phyloP scores from a whole-genome alignment of 176 grass and related monocot species.

The Triticum dicoccoides region DNA sequence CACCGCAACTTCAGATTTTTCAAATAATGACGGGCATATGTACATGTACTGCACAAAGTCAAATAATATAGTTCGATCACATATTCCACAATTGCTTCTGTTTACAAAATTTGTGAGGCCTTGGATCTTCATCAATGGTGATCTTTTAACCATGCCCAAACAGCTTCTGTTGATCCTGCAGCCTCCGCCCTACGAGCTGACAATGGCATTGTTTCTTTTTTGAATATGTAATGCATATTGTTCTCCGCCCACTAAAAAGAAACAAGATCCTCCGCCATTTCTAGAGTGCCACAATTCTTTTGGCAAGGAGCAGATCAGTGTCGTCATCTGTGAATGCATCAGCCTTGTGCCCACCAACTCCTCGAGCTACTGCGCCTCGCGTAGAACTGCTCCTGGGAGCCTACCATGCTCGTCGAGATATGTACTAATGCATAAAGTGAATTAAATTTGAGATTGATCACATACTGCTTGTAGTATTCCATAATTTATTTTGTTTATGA shows the following conservation, averaged over 20 bases:
- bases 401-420: not conserved
- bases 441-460: not conserved
- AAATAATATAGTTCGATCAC: not conserved
- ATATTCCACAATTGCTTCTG: not conserved
- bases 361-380: not conserved
- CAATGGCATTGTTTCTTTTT: not conserved
- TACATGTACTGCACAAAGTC: conserved; percentile 32
- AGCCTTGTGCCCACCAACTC: not conserved
- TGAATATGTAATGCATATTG: no score
- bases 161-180: not conserved
- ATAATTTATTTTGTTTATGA: not conserved
- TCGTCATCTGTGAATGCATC: not conserved
- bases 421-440: not conserved
- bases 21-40: conserved; percentile 11
- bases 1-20: not conserved
- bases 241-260: no score
- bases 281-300: not conserved
- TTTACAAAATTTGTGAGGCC: not conserved
- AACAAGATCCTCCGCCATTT: not conserved
- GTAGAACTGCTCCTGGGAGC: not conserved
- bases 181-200: not conserved
- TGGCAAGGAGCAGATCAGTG: not conserved
- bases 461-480: not conserved
- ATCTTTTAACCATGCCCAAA: not conserved
- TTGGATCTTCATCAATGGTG: not conserved